Percentiles rank a stretch among this genome's conserved stretches.
Conservation (phyloP, 306 rosid species). For the Ceratonia siliqua region DNA sequence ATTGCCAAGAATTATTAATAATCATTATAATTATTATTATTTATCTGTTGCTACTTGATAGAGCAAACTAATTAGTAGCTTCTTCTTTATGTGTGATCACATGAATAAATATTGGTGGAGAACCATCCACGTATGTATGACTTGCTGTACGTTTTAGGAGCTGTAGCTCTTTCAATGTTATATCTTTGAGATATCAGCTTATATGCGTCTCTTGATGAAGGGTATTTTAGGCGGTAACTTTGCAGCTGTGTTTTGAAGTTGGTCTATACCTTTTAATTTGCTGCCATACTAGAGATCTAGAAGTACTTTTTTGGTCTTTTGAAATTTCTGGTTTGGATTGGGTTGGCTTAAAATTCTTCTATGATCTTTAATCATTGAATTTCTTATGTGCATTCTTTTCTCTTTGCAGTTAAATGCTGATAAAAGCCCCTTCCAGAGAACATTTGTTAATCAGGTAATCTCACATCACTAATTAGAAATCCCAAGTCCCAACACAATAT, state of each 20-base stretch:
- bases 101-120: background rate
- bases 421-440: constrained; percentile 95
- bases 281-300: constrained; percentile 6
- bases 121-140: constrained; percentile 1
- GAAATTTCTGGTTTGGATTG: constrained; percentile 17
- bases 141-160: constrained; percentile 5
- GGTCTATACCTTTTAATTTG: constrained; percentile 6
- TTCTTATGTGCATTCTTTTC: constrained; percentile 36
- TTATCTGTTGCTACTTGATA: constrained; percentile 2
- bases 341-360: constrained; percentile 5
- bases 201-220: constrained; percentile 4
- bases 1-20: background rate
- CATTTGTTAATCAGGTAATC: constrained; percentile 96
- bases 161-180: constrained; percentile 18
- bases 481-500: constrained; percentile 22
- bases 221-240: constrained; percentile 25
- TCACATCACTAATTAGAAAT: constrained; percentile 29
- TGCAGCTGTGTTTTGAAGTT: constrained; percentile 10
- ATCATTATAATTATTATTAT: background rate
- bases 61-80: background rate
- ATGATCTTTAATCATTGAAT: constrained; percentile 5
- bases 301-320: constrained; percentile 21
- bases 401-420: constrained; percentile 89
- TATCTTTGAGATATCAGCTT: constrained; percentile 3
- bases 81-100: background rate